A percentile compares a stretch with the other conserved stretches of the same genome.
phyloP scores from a whole-genome alignment of 768 basidiomycete genomes.

The Xerocomellus dryophilus region DNA sequence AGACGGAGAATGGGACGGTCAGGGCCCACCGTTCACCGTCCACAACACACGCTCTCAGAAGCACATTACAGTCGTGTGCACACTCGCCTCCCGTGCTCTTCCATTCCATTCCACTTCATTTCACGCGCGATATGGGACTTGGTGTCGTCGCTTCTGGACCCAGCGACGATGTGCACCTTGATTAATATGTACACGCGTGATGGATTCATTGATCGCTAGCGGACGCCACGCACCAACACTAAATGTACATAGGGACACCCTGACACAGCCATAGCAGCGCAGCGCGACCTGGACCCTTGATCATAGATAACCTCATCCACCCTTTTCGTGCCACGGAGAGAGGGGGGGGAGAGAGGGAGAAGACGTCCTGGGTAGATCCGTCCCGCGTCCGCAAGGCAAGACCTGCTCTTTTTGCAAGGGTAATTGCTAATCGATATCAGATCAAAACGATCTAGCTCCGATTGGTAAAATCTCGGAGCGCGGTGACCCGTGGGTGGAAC shows the following conservation, averaged over 20 bases:
- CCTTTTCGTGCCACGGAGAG: neutral
- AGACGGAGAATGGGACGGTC: neutral
- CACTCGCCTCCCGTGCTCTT: slow-evolving; percentile 1
- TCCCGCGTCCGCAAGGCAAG: slow-evolving; percentile 1
- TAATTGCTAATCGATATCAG: slow-evolving; percentile 19
- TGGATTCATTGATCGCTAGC: slow-evolving; percentile 13
- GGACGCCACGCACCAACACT: neutral
- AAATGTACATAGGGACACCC: neutral
- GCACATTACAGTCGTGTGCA: neutral
- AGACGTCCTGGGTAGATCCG: slow-evolving; percentile 3
- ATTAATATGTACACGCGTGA: slow-evolving; percentile 11
- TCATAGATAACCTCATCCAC: neutral
- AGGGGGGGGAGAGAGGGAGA: neutral
- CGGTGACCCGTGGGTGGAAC: neutral
- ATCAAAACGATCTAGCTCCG: slow-evolving; percentile 19
- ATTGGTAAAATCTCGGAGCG: neutral
- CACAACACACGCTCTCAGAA: slow-evolving; percentile 5
- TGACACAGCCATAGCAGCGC: slow-evolving; percentile 1
- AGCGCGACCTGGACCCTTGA: neutral
- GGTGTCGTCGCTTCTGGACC: slow-evolving; percentile 6
- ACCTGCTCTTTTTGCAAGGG: neutral
- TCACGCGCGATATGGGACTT: neutral
- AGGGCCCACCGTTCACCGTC: neutral
- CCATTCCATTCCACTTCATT: slow-evolving; percentile 15
- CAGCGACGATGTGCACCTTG: slow-evolving; percentile 4